These are phyloP conservation scores for Kodamaea laetipori DNA, from an alignment of 805 yeast genomes.

Conservation along the genomic window DNA sequence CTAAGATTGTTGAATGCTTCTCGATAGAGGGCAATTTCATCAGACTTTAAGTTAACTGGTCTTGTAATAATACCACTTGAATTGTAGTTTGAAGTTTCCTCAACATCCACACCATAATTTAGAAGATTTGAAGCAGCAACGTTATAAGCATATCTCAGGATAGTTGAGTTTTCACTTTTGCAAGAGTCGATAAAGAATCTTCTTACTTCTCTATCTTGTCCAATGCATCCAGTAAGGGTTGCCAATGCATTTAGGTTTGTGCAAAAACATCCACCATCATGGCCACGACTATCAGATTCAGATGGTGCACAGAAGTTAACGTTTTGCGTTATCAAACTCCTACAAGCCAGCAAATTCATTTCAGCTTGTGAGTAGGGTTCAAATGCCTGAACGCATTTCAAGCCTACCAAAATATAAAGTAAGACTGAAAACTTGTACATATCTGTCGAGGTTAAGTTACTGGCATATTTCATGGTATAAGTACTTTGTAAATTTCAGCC, in stretches of 20 bases:
- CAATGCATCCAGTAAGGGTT: slow-evolving; percentile 8
- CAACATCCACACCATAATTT: background rate
- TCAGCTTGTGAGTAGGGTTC: background rate
- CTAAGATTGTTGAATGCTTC: slow-evolving; percentile 20
- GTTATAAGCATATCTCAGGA: background rate
- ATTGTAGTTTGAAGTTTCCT: slow-evolving; percentile 1
- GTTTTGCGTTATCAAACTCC: background rate
- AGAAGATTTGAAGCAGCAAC: background rate
- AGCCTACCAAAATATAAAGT: too few relatives aligned
- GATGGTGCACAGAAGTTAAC: background rate
- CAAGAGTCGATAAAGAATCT: too few relatives aligned
- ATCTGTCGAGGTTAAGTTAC: too few relatives aligned
- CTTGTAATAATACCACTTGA: slow-evolving; percentile 9
- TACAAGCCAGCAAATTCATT: slow-evolving; percentile 7
- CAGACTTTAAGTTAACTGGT: slow-evolving; percentile 1
- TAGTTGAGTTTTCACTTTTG: background rate
- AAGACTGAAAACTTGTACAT: too few relatives aligned
- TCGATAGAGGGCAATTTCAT: background rate
- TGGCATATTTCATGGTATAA: too few relatives aligned
- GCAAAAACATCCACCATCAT: slow-evolving; percentile 5
- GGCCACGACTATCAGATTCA: background rate
- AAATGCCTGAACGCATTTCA: background rate
- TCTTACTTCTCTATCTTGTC: background rate
- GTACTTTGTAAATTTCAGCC: too few relatives aligned
- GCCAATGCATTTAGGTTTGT: slow-evolving; percentile 8